A percentile compares a stretch with the other conserved stretches of the same genome.
Conservation (phyloP, 129 eudicot species). For the Flaveria linearis region DNA sequence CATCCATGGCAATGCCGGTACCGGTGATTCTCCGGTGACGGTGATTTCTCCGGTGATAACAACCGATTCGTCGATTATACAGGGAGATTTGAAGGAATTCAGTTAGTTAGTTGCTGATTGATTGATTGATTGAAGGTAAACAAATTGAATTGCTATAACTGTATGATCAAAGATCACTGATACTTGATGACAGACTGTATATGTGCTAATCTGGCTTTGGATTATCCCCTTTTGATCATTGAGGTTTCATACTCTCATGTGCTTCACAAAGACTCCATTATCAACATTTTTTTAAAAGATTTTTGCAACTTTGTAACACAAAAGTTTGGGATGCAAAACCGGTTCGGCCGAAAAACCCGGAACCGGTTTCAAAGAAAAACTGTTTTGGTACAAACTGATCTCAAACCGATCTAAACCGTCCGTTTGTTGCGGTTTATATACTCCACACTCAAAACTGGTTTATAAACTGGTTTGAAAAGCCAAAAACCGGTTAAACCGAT, state of each 20-base stretch:
- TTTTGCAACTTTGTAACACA: background rate
- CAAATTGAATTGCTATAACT: background rate
- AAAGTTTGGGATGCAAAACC: too few species aligned
- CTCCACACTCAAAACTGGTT: too few species aligned
- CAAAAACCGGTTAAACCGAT: too few species aligned
- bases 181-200: conserved; percentile 3
- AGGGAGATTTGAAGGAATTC: conserved; percentile 1
- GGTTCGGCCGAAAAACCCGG: too few species aligned
- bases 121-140: background rate
- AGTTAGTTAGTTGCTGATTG: background rate
- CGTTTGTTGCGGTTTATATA: too few species aligned
- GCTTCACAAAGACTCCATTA: background rate
- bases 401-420: too few species aligned
- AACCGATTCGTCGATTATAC: conserved; percentile 1
- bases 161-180: background rate
- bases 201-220: background rate
- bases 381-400: too few species aligned
- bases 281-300: background rate
- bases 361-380: too few species aligned
- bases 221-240: conserved; percentile 17
- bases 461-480: too few species aligned
- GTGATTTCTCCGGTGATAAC: background rate
- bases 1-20: conserved; percentile 37
- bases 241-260: background rate
- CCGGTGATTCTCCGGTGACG: background rate